Base-by-base conservation (phyloP, 2,329 filamentous ascomycete genomes). In the Microsporum audouinii region DNA sequence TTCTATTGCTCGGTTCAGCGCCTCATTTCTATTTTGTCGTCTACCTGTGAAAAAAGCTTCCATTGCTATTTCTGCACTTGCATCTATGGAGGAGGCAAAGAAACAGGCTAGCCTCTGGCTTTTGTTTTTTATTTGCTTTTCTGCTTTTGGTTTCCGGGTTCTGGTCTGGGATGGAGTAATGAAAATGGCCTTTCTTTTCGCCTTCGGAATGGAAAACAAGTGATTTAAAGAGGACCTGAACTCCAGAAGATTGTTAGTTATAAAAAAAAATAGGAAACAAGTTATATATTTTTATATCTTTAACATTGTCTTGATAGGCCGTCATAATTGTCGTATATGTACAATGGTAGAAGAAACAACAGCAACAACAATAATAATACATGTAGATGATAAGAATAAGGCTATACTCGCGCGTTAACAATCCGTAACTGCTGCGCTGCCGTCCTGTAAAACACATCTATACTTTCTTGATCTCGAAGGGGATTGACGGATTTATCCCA, bases 401-500 rank as follows among this genome's bases (percentile, higher is more conserved):
- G 7, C 31, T 55, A 55, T n/a, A 14, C 47, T 23, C 34, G 41
- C 14, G 60, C 60, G 58, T 65, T 78, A 38, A 78, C 73, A 12
- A 68, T 67, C 62, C 73, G 73, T 69, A 79, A 72, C 59, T 76
- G 74, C 5, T 71, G 71, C 61, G 76, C 78, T 2, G 77, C 75
- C 59, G 76, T 71, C 36, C 67, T 67, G 62, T 79, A 79, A 6
- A 77, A 65, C 3, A 74, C 65, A 63, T 78, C 70, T 17, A 78
- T 75, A 29, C 68, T 68, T 23, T 64, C 66, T 63, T 78, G 76
- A 57, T 78, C 74, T 5, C 76, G 70, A 64, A 77, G 78, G 1
- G 78, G 77, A 65, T 79, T 78, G 38, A 75, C 70, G 5, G 71
- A 74, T 65, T 79, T 79, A 64, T 80, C 78, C 76, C 76, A 80